Evolutionary conservation across 1,284 basidiomycete genomes (phyloP), one percentile per base, ranked within the genome.

Genomic region (Cystobasidium pallidum): DNA sequence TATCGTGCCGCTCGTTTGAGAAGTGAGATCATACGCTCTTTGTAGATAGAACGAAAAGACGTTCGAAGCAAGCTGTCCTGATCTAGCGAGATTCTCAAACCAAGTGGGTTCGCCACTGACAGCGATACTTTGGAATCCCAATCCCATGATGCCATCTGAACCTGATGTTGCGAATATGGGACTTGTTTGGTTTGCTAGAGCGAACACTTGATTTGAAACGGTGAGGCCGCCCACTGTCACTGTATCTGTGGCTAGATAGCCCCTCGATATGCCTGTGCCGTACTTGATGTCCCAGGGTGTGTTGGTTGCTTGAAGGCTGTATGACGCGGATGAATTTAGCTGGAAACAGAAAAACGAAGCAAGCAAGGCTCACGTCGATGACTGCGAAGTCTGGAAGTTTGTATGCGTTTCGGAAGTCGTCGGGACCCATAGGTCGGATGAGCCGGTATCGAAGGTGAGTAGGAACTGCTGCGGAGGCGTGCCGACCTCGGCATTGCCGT

Each of bases 21-120:
- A 49, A 26, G 62, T 72, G 7, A 72, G 32, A 58, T 72, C 70
- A 21, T 63, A 71, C 0, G 61, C 73, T 17, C 73, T 36, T 41
- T 63, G 82, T 75, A 89, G 82, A 73, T 86, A 85, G 79, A 89
- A 84, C 26, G 83, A 82, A 75, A 89, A 89, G 52, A 84, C 81
- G 39, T 79, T 77, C 34, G 81, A 77, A 28, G 81, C 74, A 15
- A 84, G 80, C 39, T 78, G 13, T 17, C 34, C 26, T 15, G 51
- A 47, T 36, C 17, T 19, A 3, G 54, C 70, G 10, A 75, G 45
- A 43, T 75, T 71, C 41, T 75, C 70, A 43, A 73, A 70, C 57
- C 62, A 73, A 24, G 74, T 78, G 55, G 75, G 70, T 75, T 51
- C 61, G 64, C 73, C 77, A 64, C 74, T 64, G 28, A 41, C 47